Base-by-base conservation (phyloP, 2,329 filamentous ascomycete genomes). In the Lasiodiplodia sp. region DNA sequence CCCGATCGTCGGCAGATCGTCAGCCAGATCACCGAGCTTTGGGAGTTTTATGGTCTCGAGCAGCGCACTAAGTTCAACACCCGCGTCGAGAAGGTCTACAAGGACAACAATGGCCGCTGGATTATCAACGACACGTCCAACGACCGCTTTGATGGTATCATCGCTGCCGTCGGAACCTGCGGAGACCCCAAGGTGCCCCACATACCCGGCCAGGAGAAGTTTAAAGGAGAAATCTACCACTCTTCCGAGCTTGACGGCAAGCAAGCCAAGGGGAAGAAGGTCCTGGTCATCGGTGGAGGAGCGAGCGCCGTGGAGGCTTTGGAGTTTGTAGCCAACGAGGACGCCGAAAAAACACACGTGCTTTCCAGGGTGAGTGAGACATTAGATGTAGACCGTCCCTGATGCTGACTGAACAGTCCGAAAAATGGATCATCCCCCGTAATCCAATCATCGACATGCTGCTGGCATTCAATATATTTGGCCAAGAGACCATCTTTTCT, bases 371-470 rank as follows among this genome's bases (percentile, higher is more conserved):
- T 37, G n/a, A 56, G 53, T 56, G 18, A 18, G 28, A 28, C 28
- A 6, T 28, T 6, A 5, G 3, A 28, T 28, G 28, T 25, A 25
- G 25, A 25, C 4, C 25, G 25, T 25, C 25, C 28, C 28, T 28
- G 1, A 21, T 37, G 18, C n/a, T 31, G 7, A n/a, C 14, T 3
- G 21, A 7, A 38, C 86, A 93, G 55, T 92, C 89, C 16, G 92
- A 95, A 73, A 96, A 95, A 78, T 95, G 92, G 92, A 92, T 96
- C 71, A 94, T 95, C 65, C 93, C 93, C 0, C 87, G 93, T 10
- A 96, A 96, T 72, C 83, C 92, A 0, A 60, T 96, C 53, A 84
- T 96, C 63, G 90, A 96, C 76, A 83, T 87, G 1, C 83, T 96
- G 1, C 86, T 97, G 1, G 87, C 91, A 2, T 81, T 93, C 73